A percentile compares a stretch with the other conserved stretches of the same genome.
Evolutionary conservation across 495 filamentous ascomycete species (phyloP).

Genomic region (Penicillium malachiteum): DNA sequence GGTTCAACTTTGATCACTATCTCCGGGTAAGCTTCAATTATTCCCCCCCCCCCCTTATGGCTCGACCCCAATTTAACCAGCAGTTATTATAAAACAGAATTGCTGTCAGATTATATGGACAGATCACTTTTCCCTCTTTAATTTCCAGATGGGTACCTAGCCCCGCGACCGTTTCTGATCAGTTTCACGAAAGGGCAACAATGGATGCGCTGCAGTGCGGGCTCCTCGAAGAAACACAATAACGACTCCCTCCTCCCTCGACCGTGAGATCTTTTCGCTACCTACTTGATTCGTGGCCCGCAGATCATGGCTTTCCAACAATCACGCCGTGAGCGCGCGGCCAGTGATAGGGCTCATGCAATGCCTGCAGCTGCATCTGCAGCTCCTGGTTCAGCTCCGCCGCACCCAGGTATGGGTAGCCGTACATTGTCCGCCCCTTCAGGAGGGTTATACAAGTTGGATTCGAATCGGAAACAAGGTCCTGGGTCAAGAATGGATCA

Average conservation of each 20-base stretch:
- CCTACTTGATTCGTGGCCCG: background rate
- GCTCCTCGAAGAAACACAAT: conserved; percentile 33
- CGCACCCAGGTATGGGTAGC: conserved; percentile 31
- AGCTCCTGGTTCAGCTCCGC: conserved; percentile 11
- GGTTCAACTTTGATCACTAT: background rate
- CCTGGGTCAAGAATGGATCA: conserved; percentile 23
- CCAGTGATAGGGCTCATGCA: conserved; percentile 34
- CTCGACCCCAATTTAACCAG: background rate
- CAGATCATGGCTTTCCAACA: conserved; percentile 12
- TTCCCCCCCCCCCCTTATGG: background rate
- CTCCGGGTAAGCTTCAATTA: background rate
- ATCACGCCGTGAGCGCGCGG: conserved; percentile 29
- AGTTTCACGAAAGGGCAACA: conserved; percentile 24
- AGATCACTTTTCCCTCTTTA: too few relatives aligned
- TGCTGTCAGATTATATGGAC: too few relatives aligned
- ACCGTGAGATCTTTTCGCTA: background rate
- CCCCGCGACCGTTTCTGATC: conserved; percentile 13
- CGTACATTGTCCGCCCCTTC: conserved; percentile 39
- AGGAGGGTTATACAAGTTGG: conserved; percentile 30
- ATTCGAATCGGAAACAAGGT: conserved; percentile 21
- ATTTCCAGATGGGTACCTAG: conserved; percentile 8
- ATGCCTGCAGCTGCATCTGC: conserved; percentile 10
- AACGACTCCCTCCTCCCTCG: background rate
- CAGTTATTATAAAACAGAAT: background rate
- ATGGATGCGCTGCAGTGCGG: conserved; percentile 40